Base-by-base conservation (phyloP, 2,329 filamentous ascomycete species). In the Aspergillus sp. region DNA sequence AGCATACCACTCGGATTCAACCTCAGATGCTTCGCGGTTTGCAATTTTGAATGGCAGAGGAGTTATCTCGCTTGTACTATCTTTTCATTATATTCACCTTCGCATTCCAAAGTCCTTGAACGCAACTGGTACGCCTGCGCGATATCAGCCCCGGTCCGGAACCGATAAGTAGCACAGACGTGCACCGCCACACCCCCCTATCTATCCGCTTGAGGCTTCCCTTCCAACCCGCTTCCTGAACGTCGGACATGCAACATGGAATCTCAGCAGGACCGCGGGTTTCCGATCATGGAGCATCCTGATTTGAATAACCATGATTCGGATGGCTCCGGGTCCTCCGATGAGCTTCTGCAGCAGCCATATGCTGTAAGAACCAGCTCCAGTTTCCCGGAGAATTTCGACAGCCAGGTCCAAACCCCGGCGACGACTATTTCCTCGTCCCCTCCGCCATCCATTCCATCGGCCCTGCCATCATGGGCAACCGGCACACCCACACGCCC, bases 271-370 rank as follows among this genome's bases (percentile, higher is more conserved):
- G 66, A 62, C 57, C 63, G 55, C 55, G 61, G 63, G n/a, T 69
- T 65, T 48, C 69, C 71, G 60, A 67, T 71, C 64, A 78, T 81
- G 78, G 79, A 81, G 70, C 74, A 74, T 59, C 70, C 78, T 55
- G 79, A 79, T 61, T 70, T 76, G 61, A 67, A 72, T 32, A 74
- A 71, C 47, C 69, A 73, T 61, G 78, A 80, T 60, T 78, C 76
- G 15, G 76, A 77, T 58, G 74, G 72, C 59, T 77, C 72, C 36
- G 78, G 75, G 36, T 80, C 77, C 15, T 76, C 76, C 39, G 78
- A 79, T 59, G 78, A 80, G 58, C 74, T 73, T 60, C 67, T 74
- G 39, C 69, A 72, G 19, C 70, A 73, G 28, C 61, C 72, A n/a
- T 76, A 75, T 48, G 67, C 71, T 10, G 41, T 72, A 23, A 74